These are phyloP conservation scores for Thelephora ganbajun DNA, from an alignment of 768 basidiomycete genomes.

Conservation along the genomic window DNA sequence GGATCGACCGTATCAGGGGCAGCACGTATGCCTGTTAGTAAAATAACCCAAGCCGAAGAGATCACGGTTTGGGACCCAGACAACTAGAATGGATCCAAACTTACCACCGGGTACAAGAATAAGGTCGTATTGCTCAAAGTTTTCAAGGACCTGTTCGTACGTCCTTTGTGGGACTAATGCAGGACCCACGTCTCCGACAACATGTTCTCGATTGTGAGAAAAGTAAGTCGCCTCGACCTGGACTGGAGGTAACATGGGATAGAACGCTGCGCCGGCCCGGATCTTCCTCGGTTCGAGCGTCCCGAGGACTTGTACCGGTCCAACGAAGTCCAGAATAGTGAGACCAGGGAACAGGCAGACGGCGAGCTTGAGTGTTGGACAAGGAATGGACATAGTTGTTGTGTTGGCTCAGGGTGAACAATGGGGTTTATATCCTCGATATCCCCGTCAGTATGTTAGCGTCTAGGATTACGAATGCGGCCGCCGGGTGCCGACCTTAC, in stretches of 20 bases:
- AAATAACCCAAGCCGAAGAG: too few species aligned
- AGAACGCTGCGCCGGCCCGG: background rate
- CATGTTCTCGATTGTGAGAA: slow-evolving; percentile 10
- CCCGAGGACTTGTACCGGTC: slow-evolving; percentile 19
- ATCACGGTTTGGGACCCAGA: too few species aligned
- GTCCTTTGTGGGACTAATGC: slow-evolving; percentile 4
- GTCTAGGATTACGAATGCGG: too few species aligned
- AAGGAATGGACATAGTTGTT: too few species aligned
- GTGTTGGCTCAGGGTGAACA: too few species aligned
- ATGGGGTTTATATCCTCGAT: too few species aligned
- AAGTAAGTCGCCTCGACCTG: slow-evolving; percentile 11
- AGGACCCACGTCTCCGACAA: slow-evolving; percentile 9
- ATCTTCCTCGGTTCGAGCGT: slow-evolving; percentile 4
- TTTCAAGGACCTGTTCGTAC: slow-evolving; percentile 4
- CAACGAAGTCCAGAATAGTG: slow-evolving; percentile 19
- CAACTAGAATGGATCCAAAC: background rate
- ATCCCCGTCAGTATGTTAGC: too few species aligned
- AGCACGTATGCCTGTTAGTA: too few species aligned
- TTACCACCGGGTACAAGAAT: slow-evolving; percentile 10
- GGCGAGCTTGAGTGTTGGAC: slow-evolving; percentile 8
- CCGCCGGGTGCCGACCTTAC: too few species aligned
- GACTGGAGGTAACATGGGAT: background rate
- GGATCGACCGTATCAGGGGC: background rate
- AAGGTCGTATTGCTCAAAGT: slow-evolving; percentile 7
- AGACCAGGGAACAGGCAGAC: slow-evolving; percentile 20